These are phyloP conservation scores for Ottelia alismoides DNA, from an alignment of 106 monocot species.

Conservation along the genomic window DNA sequence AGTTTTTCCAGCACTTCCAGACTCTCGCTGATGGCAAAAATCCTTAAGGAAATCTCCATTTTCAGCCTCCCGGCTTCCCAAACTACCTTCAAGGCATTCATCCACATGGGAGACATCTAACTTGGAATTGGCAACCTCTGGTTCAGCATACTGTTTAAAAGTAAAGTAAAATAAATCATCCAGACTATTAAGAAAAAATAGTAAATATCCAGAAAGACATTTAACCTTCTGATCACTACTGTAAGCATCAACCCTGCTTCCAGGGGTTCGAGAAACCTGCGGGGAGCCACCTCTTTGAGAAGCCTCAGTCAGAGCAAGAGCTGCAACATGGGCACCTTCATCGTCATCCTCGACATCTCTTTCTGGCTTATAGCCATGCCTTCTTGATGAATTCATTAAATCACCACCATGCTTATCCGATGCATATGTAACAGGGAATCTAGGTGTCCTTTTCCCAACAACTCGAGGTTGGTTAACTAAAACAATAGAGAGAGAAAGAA, in stretches of 20 bases:
- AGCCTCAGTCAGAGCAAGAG: conserved; percentile 86
- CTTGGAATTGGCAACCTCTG: conserved; percentile 48
- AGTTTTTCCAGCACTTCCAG: conserved; percentile 16
- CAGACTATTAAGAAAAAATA: not conserved
- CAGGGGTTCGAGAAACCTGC: conserved; percentile 70
- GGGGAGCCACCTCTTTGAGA: conserved; percentile 83
- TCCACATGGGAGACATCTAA: conserved; percentile 25
- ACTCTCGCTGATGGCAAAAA: conserved; percentile 16
- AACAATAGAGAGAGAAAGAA: too few species aligned
- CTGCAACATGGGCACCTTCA: conserved; percentile 88
- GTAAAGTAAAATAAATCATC: conserved; percentile 1
- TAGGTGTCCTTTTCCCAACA: conserved; percentile 96
- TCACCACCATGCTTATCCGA: conserved; percentile 30
- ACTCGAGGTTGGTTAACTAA: conserved; percentile 66
- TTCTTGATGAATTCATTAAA: conserved; percentile 22
- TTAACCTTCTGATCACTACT: conserved; percentile 65
- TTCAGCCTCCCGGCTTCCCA: conserved; percentile 93
- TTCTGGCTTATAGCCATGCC: conserved; percentile 23
- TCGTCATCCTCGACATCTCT: conserved; percentile 41
- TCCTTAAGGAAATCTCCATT: conserved; percentile 66
- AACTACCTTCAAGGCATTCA: conserved; percentile 56
- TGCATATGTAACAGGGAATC: conserved; percentile 59
- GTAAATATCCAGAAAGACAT: too few species aligned
- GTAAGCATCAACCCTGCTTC: conserved; percentile 23
- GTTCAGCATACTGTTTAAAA: conserved; percentile 37